Evolutionary conservation across 176 grass and related monocot species (phyloP), one percentile per base, ranked within the genome.

Genomic region (Carex pumila): DNA sequence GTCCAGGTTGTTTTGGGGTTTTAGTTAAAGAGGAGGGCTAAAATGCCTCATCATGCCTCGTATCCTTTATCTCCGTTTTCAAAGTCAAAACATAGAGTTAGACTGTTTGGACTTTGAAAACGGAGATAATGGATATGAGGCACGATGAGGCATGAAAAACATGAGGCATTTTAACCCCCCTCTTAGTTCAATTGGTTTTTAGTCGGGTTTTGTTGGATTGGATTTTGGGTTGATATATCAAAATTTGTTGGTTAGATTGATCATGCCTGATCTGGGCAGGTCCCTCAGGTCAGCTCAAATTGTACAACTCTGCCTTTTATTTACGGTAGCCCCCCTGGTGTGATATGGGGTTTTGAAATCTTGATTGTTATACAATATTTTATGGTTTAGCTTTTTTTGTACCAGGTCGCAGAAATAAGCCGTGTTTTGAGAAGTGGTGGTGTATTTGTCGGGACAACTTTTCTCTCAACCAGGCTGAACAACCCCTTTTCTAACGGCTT

Each of bases 381-480:
- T 17, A 31, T 15, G 49, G 19, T 22, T 76, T 76, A 7, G 5
- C 50, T 76, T 9, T 76, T 55, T 76, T 8, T 54, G 56, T 86
- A 18, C 49, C 79, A 98, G 95, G 75, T 98, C 15, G 95, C 95
- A 76, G 95, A 98, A 93, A 94, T 98, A 88, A 98, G 91, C 30
- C 95, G 95, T 61, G 87, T 93, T 80, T 72, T 98, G 49, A 91
- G 64, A 86, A 94, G 92, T 60, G 95, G 95, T 37, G 95, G 94
- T n/a, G 74, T 94, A 1, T 98, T 98, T 76, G 95, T 98, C 5
- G 95, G 86, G 50, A 94, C 95, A 12, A 94, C 95, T 13, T 98
- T 98, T 84, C 81, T 98, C 53, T 90, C 89, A 29, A 88, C 92
- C 47, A 68, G 89, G 6, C 32, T 87, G 25, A 97, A 97, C 75